phyloP scores from a whole-genome alignment of 345 rosid species.

The Heritiera littoralis region DNA sequence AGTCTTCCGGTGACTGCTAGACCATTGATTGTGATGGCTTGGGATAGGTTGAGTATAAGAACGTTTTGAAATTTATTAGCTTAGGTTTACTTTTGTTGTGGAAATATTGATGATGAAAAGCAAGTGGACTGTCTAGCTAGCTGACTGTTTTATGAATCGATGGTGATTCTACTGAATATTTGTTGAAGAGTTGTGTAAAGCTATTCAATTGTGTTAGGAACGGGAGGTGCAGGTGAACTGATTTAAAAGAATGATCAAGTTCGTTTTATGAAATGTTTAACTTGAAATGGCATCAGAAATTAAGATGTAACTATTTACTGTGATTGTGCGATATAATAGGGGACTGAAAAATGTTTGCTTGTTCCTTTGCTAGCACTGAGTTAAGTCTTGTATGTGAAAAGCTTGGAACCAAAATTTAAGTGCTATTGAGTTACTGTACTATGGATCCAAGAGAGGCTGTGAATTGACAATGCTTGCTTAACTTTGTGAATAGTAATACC shows the following conservation, averaged over 20 bases:
- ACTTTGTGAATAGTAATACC: background rate
- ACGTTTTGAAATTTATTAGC: slow-evolving; percentile 1
- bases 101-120: background rate
- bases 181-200: background rate
- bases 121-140: background rate
- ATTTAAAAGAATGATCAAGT: background rate
- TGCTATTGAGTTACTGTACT: background rate
- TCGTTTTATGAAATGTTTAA: background rate
- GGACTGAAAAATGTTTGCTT: background rate
- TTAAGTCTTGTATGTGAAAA: background rate
- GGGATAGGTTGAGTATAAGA: background rate
- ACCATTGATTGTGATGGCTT: background rate
- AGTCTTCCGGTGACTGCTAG: background rate
- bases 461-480: background rate
- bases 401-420: slow-evolving; percentile 4
- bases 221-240: background rate
- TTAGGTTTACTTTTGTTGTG: background rate
- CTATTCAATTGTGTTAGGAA: background rate
- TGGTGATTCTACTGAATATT: background rate
- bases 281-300: background rate
- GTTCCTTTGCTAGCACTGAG: background rate
- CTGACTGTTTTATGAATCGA: background rate
- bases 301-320: background rate
- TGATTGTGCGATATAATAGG: background rate
- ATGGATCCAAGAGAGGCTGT: background rate